Conservation (phyloP, 805 yeast genomes). For the Komagataella kurtzmanii region DNA sequence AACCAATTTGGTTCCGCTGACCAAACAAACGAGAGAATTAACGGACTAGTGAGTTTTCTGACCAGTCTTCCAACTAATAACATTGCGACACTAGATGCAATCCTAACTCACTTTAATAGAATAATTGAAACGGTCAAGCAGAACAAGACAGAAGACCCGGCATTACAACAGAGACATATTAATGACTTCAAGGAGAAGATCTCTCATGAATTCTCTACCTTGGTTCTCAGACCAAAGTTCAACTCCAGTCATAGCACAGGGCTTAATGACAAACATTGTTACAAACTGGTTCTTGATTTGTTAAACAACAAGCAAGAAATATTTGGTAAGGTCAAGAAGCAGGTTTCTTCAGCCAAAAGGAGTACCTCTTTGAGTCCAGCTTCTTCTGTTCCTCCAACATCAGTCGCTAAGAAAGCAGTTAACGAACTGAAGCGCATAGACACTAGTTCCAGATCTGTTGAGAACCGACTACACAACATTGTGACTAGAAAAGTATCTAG, state of each 20-base stretch:
- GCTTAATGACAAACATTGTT: conserved; percentile 22
- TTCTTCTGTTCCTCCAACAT: neutral
- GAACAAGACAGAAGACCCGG: conserved; percentile 24
- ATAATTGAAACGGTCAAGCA: conserved; percentile 35
- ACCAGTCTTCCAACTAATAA: conserved; percentile 57
- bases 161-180: conserved; percentile 20
- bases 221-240: conserved; percentile 40
- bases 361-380: neutral
- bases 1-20: conserved; percentile 26
- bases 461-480: neutral
- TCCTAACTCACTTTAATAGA: conserved; percentile 64
- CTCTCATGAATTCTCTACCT: conserved; percentile 52
- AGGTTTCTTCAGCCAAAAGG: neutral
- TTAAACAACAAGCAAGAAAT: conserved; percentile 44
- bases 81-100: conserved; percentile 67
- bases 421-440: neutral
- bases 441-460: neutral
- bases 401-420: neutral
- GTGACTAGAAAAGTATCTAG: neutral
- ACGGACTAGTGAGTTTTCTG: conserved; percentile 53
- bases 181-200: conserved; percentile 29
- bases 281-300: conserved; percentile 47
- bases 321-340: conserved; percentile 44
- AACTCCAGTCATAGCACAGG: conserved; percentile 36
- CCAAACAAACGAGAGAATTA: conserved; percentile 25